These are phyloP conservation scores for Piper betle DNA, from an alignment of 164 flowering plant species.

Conservation along the genomic window DNA sequence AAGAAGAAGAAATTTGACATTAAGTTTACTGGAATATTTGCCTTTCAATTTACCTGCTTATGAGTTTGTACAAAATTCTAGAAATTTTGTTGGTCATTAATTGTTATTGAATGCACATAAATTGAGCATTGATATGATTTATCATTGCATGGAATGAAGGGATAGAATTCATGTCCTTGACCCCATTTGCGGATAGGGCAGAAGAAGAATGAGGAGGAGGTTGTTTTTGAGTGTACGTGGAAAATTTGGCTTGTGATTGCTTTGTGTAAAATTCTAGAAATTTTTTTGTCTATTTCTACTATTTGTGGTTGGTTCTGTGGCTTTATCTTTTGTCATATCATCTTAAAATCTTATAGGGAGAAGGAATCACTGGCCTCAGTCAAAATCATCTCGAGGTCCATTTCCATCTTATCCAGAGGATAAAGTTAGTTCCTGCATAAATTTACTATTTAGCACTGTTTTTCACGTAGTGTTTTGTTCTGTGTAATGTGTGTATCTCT, in stretches of 20 bases:
- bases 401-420: slow-evolving; percentile 20
- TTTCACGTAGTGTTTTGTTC: not conserved
- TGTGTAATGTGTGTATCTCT: not conserved
- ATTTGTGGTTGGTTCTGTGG: not conserved
- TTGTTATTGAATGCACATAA: too few species aligned
- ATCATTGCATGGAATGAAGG: too few species aligned
- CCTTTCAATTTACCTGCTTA: too few species aligned
- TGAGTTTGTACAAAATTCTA: too few species aligned
- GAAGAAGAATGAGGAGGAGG: not conserved
- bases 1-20: too few species aligned
- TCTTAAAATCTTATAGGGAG: slow-evolving; percentile 30
- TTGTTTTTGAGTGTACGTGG: not conserved
- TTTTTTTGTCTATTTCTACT: not conserved
- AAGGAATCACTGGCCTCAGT: slow-evolving; percentile 36
- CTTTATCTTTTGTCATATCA: not conserved
- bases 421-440: slow-evolving; percentile 38
- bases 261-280: not conserved
- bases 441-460: slow-evolving; percentile 3
- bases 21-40: too few species aligned
- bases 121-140: too few species aligned
- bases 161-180: too few species aligned
- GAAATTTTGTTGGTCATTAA: too few species aligned
- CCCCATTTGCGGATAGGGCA: too few species aligned
- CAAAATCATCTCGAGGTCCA: slow-evolving; percentile 40
- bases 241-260: not conserved